Evolutionary conservation across 371 early-diverging fungal species (phyloP), one percentile per base, ranked within the genome.

Genomic region (Mortierella sp.): DNA sequence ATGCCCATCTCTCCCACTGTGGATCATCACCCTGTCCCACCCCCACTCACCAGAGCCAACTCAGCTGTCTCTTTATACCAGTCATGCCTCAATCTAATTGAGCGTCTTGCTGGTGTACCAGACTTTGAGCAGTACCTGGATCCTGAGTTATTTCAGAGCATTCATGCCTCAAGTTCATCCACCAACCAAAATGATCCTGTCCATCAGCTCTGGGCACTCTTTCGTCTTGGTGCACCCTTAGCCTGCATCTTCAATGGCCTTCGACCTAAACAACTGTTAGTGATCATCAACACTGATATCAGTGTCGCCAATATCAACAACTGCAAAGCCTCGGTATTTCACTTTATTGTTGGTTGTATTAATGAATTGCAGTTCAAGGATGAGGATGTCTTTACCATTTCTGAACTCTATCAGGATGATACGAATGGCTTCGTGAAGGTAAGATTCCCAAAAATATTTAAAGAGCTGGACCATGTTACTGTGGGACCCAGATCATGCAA

Each of bases 361-460:
- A 80, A 89, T 7, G 88, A 94, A 57, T 80, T 95, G 22, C 82
- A 83, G 9, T 86, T 96, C 59, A 71, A 81, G 9, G 93, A 95
- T 64, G 92, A 93, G 45, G 92, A 96, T 70, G 83, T 94, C 64
- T 96, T 97, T 80, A 89, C 95, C 57, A 93, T 97, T 68, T 85
- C 91, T 28, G 97, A 97, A 61, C 85, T 98, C 58, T 96, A 93
- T 83, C 92, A 93, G 74, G 96, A 98, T 75, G 97, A 98, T 83
- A 98, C 97, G 43, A 95, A 95, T 82, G 95, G 95, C 28, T 95
- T 98, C 83, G 94, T 98, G 68, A 98, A 96, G 90, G 98, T 97
- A 87, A 37, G 8, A 37, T 5, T 8, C 40, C 40, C 40, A 37
- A 1, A 9, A 45, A 8, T 54, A 35, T 35, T 68, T 31, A 49